phyloP scores from a whole-genome alignment of 257 asterid species.

The Marsdenia floribunda region DNA sequence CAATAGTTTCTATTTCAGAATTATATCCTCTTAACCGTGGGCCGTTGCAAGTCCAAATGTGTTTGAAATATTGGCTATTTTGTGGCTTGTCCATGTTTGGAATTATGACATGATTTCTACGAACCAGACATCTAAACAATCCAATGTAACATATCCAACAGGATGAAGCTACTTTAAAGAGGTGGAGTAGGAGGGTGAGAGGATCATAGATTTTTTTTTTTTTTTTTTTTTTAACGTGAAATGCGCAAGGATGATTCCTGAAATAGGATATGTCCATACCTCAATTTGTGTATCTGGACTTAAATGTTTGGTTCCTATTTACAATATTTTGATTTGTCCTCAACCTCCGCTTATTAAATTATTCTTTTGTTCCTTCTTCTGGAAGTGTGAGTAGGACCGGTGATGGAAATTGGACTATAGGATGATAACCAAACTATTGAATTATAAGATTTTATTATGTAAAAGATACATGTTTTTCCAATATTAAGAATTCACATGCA shows the following conservation, averaged over 20 bases:
- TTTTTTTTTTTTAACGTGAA: no score
- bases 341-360: neutral
- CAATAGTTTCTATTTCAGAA: neutral
- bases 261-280: neutral
- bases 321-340: neutral
- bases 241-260: neutral
- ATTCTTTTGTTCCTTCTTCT: neutral
- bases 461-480: no score
- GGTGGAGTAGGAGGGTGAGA: neutral
- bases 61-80: neutral
- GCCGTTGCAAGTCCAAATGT: neutral
- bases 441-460: neutral
- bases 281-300: neutral
- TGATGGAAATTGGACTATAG: neutral
- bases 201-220: neutral
- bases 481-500: neutral
- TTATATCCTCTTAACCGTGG: neutral
- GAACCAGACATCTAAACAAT: neutral
- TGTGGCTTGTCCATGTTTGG: neutral
- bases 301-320: neutral
- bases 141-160: neutral
- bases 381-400: neutral
- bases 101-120: neutral
- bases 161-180: neutral
- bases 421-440: neutral